phyloP scores from a whole-genome alignment of 2,329 filamentous ascomycete species.

The Cladophialophora chaetospira region DNA sequence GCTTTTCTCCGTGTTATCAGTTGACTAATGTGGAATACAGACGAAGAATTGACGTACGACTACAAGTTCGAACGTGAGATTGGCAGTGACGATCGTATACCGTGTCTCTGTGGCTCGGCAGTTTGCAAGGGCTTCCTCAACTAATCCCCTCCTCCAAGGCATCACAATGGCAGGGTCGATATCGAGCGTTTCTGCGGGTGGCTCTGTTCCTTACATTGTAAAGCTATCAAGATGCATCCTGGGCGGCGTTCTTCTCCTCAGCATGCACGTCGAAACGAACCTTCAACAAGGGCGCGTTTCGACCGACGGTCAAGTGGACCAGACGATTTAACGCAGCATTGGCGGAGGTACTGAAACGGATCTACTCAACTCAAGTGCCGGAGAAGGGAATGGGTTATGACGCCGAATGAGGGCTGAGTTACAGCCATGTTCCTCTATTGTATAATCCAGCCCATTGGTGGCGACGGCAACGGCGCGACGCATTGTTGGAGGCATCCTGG shows the following conservation, averaged over 20 bases:
- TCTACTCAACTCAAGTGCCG: neutral
- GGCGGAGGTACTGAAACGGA: neutral
- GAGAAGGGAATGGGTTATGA: neutral
- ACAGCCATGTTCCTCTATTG: conserved; percentile 2
- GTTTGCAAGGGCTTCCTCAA: conserved; percentile 99
- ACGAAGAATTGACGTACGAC: conserved; percentile 98
- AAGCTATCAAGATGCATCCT: conserved; percentile 10
- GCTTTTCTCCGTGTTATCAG: neutral
- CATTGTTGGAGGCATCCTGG: neutral
- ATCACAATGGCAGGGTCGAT: neutral
- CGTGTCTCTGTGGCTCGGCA: conserved; percentile 92
- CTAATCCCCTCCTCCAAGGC: conserved; percentile 48
- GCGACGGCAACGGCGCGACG: neutral
- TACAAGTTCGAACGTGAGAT: conserved; percentile 99
- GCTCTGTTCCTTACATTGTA: conserved; percentile 7
- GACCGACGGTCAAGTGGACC: neutral
- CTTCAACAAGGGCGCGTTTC: conserved; percentile 1
- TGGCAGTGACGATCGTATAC: conserved; percentile 90
- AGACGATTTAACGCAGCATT: too few species aligned
- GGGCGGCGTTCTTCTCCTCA: conserved; percentile 20
- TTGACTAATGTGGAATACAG: conserved; percentile 53
- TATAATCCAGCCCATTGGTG: neutral
- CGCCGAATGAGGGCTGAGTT: neutral
- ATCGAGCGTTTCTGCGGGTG: neutral
- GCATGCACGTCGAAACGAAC: conserved; percentile 4